Evolutionary conservation across 148 eudicot genomes (phyloP).

Genomic region (Simmondsia chinensis): DNA sequence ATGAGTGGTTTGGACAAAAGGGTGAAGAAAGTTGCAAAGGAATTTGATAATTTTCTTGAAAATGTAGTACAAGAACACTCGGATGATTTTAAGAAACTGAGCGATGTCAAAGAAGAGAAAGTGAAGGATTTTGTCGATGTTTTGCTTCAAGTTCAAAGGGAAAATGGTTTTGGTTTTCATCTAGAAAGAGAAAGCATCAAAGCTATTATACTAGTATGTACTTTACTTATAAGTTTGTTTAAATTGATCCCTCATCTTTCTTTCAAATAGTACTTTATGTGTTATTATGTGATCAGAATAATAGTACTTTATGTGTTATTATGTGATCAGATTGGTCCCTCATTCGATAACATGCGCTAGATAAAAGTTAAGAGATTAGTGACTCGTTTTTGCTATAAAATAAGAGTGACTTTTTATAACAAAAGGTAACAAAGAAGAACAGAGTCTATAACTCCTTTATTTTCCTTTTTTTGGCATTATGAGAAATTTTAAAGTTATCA

Average conservation of each 20-base stretch:
- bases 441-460: no score
- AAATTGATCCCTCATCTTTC: not conserved
- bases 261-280: not conserved
- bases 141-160: slow-evolving; percentile 25
- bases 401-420: no score
- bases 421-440: no score
- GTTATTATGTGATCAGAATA: no score
- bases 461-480: no score
- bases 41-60: slow-evolving; percentile 23
- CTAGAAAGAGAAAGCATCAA: slow-evolving; percentile 25
- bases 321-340: no score
- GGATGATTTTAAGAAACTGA: not conserved
- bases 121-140: slow-evolving; percentile 21
- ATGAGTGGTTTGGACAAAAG: slow-evolving; percentile 15
- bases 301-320: not conserved
- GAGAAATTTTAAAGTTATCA: no score
- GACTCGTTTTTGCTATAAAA: no score
- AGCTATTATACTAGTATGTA: slow-evolving; percentile 30
- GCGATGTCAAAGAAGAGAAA: not conserved
- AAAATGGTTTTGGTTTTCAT: slow-evolving; percentile 3
- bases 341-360: no score
- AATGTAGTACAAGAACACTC: slow-evolving; percentile 5
- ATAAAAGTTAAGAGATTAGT: no score
- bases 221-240: not conserved
- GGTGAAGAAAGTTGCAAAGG: slow-evolving; percentile 17